phyloP scores from a whole-genome alignment of 2,329 filamentous ascomycete species.

The Pseudofabraea citricarpa region DNA sequence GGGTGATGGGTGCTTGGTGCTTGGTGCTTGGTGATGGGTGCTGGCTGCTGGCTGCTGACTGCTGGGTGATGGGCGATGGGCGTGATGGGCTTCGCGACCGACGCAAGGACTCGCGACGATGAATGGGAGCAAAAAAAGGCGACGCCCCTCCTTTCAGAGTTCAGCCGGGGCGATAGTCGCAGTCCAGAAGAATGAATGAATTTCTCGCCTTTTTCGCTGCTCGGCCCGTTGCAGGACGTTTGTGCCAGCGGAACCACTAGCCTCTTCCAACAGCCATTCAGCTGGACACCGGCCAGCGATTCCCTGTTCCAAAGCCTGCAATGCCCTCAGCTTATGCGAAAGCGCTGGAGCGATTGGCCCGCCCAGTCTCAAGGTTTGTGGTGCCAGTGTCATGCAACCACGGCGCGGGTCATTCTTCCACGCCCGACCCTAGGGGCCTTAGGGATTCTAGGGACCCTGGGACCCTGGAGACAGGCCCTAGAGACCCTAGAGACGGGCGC shows the following conservation, averaged over 20 bases:
- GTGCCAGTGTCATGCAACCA: background rate
- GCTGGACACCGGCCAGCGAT: background rate
- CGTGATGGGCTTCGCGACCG: background rate
- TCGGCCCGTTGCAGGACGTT: constrained; percentile 26
- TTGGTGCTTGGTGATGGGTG: background rate
- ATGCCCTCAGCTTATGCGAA: background rate
- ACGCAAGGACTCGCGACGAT: background rate
- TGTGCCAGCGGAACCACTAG: constrained; percentile 6
- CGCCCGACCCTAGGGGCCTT: no score
- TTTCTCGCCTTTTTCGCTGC: constrained; percentile 10
- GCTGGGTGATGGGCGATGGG: no score
- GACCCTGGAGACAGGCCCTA: constrained; percentile 3
- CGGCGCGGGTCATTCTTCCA: background rate
- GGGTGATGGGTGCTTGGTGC: no score
- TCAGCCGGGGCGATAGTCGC: background rate
- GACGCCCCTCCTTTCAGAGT: background rate
- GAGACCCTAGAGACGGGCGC: no score
- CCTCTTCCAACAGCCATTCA: constrained; percentile 4
- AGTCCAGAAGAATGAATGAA: no score
- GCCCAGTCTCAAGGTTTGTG: background rate
- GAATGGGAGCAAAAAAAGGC: background rate
- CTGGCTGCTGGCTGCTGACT: background rate
- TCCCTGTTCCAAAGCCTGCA: constrained; percentile 2
- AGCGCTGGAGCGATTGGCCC: background rate
- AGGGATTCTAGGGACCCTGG: no score